These are phyloP conservation scores for Zalerion maritima DNA, from an alignment of 495 filamentous ascomycete species.

Conservation along the genomic window DNA sequence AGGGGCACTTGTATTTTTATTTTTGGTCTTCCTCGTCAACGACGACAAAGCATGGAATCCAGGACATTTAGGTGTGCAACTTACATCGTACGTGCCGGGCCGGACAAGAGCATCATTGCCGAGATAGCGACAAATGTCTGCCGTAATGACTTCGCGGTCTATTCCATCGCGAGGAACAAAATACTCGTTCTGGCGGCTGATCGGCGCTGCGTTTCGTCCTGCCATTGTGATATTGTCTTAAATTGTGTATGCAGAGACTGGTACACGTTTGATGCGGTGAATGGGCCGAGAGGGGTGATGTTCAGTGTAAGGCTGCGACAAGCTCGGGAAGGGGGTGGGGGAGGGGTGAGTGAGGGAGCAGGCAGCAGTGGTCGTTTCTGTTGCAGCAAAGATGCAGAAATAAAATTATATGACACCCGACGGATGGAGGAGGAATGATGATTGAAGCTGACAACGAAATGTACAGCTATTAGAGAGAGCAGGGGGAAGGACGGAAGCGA, in stretches of 20 bases:
- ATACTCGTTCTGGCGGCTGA: conserved; percentile 60
- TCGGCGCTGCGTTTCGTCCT: conserved; percentile 30
- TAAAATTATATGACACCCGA: no score
- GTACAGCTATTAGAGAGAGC: conserved; percentile 15
- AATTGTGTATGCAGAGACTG: conserved; percentile 17
- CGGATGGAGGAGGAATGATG: conserved; percentile 11
- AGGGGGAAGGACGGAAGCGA: conserved; percentile 14
- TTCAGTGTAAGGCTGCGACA: conserved; percentile 2
- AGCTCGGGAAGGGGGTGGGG: conserved; percentile 3
- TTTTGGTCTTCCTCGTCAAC: no score
- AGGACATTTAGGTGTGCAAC: conserved; percentile 15
- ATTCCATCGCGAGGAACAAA: conserved; percentile 84
- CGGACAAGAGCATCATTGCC: conserved; percentile 83
- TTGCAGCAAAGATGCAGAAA: no score
- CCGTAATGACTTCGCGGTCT: conserved; percentile 83
- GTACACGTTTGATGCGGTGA: conserved; percentile 8
- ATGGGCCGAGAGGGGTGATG: conserved; percentile 6
- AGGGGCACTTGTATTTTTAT: no score
- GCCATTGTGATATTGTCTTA: conserved; percentile 26
- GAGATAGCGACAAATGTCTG: conserved; percentile 88
- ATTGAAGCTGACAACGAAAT: conserved; percentile 18
- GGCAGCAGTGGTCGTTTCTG: conserved; percentile 5
- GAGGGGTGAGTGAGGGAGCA: conserved; percentile 3
- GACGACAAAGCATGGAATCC: conserved; percentile 2
- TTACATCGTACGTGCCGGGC: conserved; percentile 69